Evolutionary conservation across 1,284 basidiomycete genomes (phyloP), one percentile per base, ranked within the genome.

Genomic region (Pascua guehoae): DNA sequence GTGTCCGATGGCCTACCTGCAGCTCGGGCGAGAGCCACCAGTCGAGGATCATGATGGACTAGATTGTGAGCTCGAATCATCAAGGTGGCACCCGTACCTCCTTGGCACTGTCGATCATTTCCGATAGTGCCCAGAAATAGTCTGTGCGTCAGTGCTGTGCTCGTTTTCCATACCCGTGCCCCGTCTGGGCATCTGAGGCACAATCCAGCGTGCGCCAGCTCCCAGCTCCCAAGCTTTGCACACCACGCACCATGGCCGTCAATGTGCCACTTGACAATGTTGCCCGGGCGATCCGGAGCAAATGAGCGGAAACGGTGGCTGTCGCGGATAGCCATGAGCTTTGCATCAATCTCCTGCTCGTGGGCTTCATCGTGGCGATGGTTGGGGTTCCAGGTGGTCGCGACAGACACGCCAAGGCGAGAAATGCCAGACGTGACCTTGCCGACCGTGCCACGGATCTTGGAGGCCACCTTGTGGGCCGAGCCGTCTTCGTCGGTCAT

Each of bases 91-190:
- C 24, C 54, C 67, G 16, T 24, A 70, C 74, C 53, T 79, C 74
- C 49, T 67, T 70, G 0, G 80, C 80, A 11, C 61, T 51, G 53
- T 95, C 91, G 24, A 96, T 81, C 73, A 94, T 81, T 77, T 93
- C 91, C 2, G 89, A 91, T 38, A 95, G 73, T 0, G 93, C 92
- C 83, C 88, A 95, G 82, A 96, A 89, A 74, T 94, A 96, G 78
- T 96, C 80, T 69, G 49, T 2, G n/a, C 16, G 53, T 55, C 44
- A 61, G 42, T 46, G 8, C 40, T 17, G 14, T 41, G 17, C 16
- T 14, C 7, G 4, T 32, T 32, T 32, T 32, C 4, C 24, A 32
- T 32, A 32, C 24, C 24, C 24, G 7, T 32, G 38, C 37, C 24
- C 24, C 24, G 24, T 32, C 24, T 32, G 24, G 24, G 24, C 24